Evolutionary conservation across 1,284 basidiomycete species (phyloP), one percentile per base, ranked within the genome.

Genomic region (Pholiota adiposa): DNA sequence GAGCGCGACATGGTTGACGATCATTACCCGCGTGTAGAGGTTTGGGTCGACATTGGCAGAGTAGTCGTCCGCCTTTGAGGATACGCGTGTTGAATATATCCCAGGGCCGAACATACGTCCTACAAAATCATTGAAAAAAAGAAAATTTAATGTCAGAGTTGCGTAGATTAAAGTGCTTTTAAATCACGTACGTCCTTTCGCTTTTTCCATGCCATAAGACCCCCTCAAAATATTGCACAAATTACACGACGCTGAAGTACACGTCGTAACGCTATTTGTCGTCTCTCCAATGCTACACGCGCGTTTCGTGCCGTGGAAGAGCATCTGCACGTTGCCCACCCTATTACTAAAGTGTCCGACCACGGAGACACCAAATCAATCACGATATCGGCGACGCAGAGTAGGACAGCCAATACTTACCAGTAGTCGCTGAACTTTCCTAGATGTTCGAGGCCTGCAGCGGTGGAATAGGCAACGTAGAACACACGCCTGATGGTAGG

Each of bases 71-170:
- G 69, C 69, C 49, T 69, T 71, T 12, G 67, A 68, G 2, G 69
- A 69, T 16, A 71, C 64, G 3, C 50, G 54, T 7, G 68, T 68
- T 1, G 65, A 68, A 44, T 71, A 71, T 41, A 71, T 71, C 29
- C 69, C 69, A 12, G 65, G 66, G 18, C 69, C 69, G 16, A 70
- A 70, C 69, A 70, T 70, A 21, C 68, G 57, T 14, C 59, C 68
- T 69, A 51, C 3, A 29, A n/a, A 6, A 16, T n/a, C 16, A 12
- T 29, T 19, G 23, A n/a, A 9, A 23, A 29, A 6, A 9, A 33
- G 7, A n/a, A 8, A 23, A 9, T 21, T 11, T 33, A 12, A 33
- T 12, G 18, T 12, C 9, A 40, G 31, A n/a, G n/a, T n/a, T n/a
- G n/a, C n/a, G n/a, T n/a, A n/a, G n/a, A n/a, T n/a, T n/a, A 16